Evolutionary conservation across 2,329 filamentous ascomycete genomes (phyloP).

Genomic region (Cytospora piceicola): DNA sequence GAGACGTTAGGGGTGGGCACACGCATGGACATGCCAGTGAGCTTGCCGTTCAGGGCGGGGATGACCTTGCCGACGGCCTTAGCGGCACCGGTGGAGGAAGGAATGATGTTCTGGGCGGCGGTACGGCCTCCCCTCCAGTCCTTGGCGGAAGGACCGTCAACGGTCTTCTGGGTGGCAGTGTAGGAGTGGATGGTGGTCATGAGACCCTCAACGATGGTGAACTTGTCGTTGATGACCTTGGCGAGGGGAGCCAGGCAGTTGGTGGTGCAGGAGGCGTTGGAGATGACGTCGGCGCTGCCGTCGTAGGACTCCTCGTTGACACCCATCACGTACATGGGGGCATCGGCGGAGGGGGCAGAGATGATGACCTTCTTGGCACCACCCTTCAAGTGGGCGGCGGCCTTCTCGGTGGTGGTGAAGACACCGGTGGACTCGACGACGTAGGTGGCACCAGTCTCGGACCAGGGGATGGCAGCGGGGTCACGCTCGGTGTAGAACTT

Average conservation of each 20-base stretch:
- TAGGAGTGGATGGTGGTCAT: constrained; percentile 99
- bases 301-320: constrained; percentile 97
- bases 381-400: constrained; percentile 88
- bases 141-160: constrained; percentile 96
- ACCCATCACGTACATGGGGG: constrained; percentile 99
- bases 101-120: constrained; percentile 99
- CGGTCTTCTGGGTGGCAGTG: constrained; percentile 99
- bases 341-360: constrained; percentile 90
- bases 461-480: constrained; percentile 89
- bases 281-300: constrained; percentile 88
- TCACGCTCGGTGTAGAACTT: constrained; percentile 94
- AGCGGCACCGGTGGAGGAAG: constrained; percentile 97
- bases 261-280: constrained; percentile 99
- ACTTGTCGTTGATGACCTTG: constrained; percentile 99
- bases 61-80: constrained; percentile 99
- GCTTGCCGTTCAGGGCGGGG: constrained; percentile 96
- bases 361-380: constrained; percentile 98
- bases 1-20: constrained; percentile 98
- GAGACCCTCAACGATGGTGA: constrained; percentile 94
- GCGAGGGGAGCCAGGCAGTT: constrained; percentile 99
- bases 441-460: constrained; percentile 85
- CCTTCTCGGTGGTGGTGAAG: constrained; percentile 98
- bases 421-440: constrained; percentile 98
- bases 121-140: constrained; percentile 99
- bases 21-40: constrained; percentile 99